Evolutionary conservation across 2,329 filamentous ascomycete species (phyloP), one percentile per base, ranked within the genome.

Genomic region (Fusarium longipes): DNA sequence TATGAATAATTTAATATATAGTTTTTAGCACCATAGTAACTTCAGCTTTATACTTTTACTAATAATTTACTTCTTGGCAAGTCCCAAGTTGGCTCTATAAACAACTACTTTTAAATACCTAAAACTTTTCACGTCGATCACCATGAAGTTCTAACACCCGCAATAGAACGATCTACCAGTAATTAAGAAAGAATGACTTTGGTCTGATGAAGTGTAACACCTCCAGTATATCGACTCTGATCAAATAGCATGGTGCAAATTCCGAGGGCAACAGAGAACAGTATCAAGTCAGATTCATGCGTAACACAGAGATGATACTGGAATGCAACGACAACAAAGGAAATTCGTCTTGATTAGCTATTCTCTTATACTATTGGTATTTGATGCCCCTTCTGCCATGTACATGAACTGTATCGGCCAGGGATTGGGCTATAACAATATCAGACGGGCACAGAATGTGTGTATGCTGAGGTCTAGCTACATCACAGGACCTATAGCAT

Each of bases 101-200:
- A 25, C 22, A 36, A 22, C 10, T 15, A n/a, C 6, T 35, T 35
- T 32, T 17, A 17, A 30, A 47, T 17, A 67, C 38, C 20, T 62
- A 39, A 54, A 68, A 67, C 51, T 39, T 38, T n/a, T 51, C 29
- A 42, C 57, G 43, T 42, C 33, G 44, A 59, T 48, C 67, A 73
- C 36, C 3, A 73, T 73, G 71, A 73, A 74, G 71, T 70, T 74
- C 62, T n/a, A 12, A 10, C 4, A 8, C 29, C 4, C 10, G 12
- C 4, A 25, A 14, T 4, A 3, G 1, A 24, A 14, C 15, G 4
- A 11, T 11, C 4, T 4, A 10, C 6, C 8, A 35, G 44, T 2
- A 18, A 4, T 6, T 5, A 6, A 17, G 5, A 12, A 5, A 6
- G 6, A 10, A 24, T 15, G 8, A 8, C 20, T 24, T 17, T 12